phyloP scores from a whole-genome alignment of 2,329 filamentous ascomycete genomes.

The Raffaelea albimanens region DNA sequence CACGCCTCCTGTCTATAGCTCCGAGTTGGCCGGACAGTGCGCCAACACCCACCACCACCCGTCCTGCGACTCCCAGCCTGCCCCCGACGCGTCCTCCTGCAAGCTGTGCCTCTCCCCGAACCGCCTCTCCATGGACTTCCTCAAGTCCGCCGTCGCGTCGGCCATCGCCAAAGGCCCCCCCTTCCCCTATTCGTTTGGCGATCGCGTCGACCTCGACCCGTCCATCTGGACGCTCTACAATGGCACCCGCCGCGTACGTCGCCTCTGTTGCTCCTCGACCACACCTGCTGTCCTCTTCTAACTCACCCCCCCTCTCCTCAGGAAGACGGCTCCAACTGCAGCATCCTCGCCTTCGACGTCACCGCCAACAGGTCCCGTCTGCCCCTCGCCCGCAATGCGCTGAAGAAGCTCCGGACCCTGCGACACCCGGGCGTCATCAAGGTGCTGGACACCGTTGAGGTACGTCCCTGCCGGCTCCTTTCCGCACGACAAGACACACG shows the following conservation, averaged over 20 bases:
- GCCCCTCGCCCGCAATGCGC: conserved; percentile 82
- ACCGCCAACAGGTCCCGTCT: conserved; percentile 69
- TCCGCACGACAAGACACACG: neutral
- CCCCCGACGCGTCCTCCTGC: neutral
- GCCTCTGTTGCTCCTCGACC: neutral
- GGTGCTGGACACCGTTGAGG: conserved; percentile 89
- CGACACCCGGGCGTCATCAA: conserved; percentile 92
- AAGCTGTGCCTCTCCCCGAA: neutral
- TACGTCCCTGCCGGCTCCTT: conserved; percentile 25
- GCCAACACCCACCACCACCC: neutral
- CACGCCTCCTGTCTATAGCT: neutral
- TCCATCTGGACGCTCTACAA: conserved; percentile 97
- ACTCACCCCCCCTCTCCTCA: conserved; percentile 30
- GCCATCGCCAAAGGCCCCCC: conserved; percentile 91
- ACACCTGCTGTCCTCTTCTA: neutral
- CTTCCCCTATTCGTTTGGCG: conserved; percentile 87
- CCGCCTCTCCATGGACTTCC: conserved; percentile 96
- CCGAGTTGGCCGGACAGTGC: too few species aligned
- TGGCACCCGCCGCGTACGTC: conserved; percentile 73
- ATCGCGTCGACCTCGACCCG: conserved; percentile 82
- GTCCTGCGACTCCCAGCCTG: neutral
- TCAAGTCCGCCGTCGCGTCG: conserved; percentile 94
- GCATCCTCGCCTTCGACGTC: conserved; percentile 94
- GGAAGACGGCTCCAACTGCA: conserved; percentile 92
- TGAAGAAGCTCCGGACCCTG: conserved; percentile 87